A percentile compares a stretch with the other conserved stretches of the same genome.
phyloP scores from a whole-genome alignment of 352 stramenopile species.

The Stephanocyclus meneghinianus region DNA sequence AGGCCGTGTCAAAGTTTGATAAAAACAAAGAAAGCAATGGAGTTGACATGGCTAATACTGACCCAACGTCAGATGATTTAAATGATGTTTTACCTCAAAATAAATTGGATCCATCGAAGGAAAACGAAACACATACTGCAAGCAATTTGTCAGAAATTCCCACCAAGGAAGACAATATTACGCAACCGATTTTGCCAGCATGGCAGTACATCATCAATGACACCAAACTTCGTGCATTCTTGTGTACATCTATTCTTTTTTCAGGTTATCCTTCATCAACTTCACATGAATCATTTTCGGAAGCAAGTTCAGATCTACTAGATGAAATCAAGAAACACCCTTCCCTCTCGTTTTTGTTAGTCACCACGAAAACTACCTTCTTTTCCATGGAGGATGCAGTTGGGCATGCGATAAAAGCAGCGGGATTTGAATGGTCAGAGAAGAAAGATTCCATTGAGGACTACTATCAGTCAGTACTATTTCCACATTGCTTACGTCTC shows the following conservation, averaged over 20 bases:
- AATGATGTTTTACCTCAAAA: not conserved
- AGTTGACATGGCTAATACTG: not conserved
- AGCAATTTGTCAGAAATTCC: conserved; percentile 7
- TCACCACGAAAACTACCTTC: conserved; percentile 34
- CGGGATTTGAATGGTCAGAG: conserved; percentile 39
- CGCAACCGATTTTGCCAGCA: conserved; percentile 3
- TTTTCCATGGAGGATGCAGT: conserved; percentile 58
- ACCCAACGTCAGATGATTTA: not conserved
- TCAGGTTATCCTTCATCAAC: conserved; percentile 60
- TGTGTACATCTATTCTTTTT: conserved; percentile 64
- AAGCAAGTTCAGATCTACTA: conserved; percentile 46
- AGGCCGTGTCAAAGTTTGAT: conserved; percentile 29
- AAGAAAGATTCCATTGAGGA: conserved; percentile 50
- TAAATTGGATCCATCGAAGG: not conserved
- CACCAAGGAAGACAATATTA: not conserved
- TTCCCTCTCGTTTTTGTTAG: conserved; percentile 26
- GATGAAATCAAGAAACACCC: conserved; percentile 45
- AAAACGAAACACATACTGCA: conserved; percentile 1
- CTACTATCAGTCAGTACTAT: conserved; percentile 69
- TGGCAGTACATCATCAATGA: conserved; percentile 62
- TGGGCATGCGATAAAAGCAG: conserved; percentile 27
- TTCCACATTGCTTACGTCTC: conserved; percentile 80
- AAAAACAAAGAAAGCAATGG: not conserved
- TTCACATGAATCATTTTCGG: conserved; percentile 34
- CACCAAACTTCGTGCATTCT: conserved; percentile 56